A percentile compares a stretch with the other conserved stretches of the same genome.
Conservation (phyloP, 495 filamentous ascomycete genomes). For the Penicillium chermesinum region DNA sequence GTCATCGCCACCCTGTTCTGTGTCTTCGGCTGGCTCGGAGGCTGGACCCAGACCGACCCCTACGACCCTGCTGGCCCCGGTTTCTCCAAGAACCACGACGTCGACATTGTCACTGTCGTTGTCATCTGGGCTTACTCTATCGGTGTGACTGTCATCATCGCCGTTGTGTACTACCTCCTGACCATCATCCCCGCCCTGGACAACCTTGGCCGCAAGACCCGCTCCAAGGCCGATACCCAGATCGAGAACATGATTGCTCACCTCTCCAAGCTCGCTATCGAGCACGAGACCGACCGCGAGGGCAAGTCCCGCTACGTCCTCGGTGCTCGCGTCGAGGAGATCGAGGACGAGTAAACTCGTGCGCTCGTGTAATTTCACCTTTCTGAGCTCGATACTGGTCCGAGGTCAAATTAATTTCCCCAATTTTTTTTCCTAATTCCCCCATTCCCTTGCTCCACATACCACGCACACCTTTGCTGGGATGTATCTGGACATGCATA, state of each 20-base stretch:
- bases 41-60: slow-evolving; percentile 41
- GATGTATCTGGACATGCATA: slow-evolving; percentile 29
- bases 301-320: slow-evolving; percentile 58
- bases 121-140: slow-evolving; percentile 76
- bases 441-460: slow-evolving; percentile 14
- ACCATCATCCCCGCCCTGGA: slow-evolving; percentile 62
- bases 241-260: slow-evolving; percentile 78
- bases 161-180: slow-evolving; percentile 71
- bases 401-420: slow-evolving; percentile 27
- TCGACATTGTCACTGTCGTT: slow-evolving; percentile 71
- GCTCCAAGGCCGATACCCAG: slow-evolving; percentile 64
- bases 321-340: slow-evolving; percentile 55
- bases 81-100: slow-evolving; percentile 56
- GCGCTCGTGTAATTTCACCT: slow-evolving; percentile 5
- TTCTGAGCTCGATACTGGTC: slow-evolving; percentile 29
- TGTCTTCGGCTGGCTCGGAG: slow-evolving; percentile 65
- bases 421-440: slow-evolving; percentile 20
- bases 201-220: slow-evolving; percentile 76
- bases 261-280: slow-evolving; percentile 68
- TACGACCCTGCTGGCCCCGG: slow-evolving; percentile 27
- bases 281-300: slow-evolving; percentile 56
- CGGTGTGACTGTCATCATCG: slow-evolving; percentile 71
- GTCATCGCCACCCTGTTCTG: slow-evolving; percentile 65
- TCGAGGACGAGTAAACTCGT: slow-evolving; percentile 58
- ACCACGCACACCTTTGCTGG: slow-evolving; percentile 22